phyloP scores from a whole-genome alignment of 192 early-diverging fungal species.

The Cladochytrium replicatum region DNA sequence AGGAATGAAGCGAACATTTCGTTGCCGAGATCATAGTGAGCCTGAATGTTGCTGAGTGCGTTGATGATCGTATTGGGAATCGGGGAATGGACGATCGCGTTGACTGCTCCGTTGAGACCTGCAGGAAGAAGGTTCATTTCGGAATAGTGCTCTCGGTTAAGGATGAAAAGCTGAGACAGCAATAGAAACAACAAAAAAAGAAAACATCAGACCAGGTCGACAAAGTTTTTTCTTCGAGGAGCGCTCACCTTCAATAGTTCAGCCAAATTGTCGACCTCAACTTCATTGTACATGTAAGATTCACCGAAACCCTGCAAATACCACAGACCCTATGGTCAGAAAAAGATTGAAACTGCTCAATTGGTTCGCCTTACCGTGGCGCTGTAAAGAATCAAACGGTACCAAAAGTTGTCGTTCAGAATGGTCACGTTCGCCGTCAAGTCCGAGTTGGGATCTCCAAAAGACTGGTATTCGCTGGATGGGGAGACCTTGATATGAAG shows the following conservation, averaged over 20 bases:
- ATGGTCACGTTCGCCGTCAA: slow-evolving; percentile 36
- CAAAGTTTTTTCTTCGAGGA: no score
- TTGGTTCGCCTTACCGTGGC: slow-evolving; percentile 32
- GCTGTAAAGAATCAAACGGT: slow-evolving; percentile 38
- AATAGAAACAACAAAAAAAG: background rate
- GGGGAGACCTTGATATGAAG: no score
- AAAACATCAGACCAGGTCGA: background rate
- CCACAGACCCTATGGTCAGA: background rate
- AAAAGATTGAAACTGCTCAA: background rate
- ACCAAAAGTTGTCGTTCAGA: slow-evolving; percentile 50
- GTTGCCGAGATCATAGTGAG: slow-evolving; percentile 69
- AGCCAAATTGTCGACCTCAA: slow-evolving; percentile 43
- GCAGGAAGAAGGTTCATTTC: slow-evolving; percentile 37
- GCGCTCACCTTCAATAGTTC: slow-evolving; percentile 34
- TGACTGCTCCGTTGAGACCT: slow-evolving; percentile 40
- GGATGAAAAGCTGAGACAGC: slow-evolving; percentile 32
- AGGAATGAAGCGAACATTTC: slow-evolving; percentile 64
- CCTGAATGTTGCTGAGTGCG: slow-evolving; percentile 48
- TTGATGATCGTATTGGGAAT: slow-evolving; percentile 59
- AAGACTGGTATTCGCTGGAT: slow-evolving; percentile 18
- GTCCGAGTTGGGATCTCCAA: slow-evolving; percentile 29
- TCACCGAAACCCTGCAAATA: slow-evolving; percentile 58
- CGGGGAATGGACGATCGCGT: slow-evolving; percentile 40
- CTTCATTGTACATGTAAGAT: slow-evolving; percentile 59
- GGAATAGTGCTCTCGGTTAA: slow-evolving; percentile 42